Conservation (phyloP, 495 filamentous ascomycete genomes). For the Chaetomium tenue region DNA sequence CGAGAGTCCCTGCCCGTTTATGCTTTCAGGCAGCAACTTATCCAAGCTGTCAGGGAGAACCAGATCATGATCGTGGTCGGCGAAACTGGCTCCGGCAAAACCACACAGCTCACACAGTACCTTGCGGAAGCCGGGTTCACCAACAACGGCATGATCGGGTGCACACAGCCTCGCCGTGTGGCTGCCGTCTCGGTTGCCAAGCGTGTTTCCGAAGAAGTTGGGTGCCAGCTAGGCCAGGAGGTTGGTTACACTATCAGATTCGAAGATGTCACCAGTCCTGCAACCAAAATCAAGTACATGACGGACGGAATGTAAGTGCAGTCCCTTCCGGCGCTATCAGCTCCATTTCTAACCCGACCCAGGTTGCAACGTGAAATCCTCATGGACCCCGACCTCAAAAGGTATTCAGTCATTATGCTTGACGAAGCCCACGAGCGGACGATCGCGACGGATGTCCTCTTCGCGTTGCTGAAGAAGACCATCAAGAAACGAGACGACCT, state of each 20-base stretch:
- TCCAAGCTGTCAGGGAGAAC: slow-evolving; percentile 83
- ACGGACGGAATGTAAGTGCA: slow-evolving; percentile 79
- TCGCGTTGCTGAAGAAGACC: slow-evolving; percentile 92
- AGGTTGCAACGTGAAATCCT: slow-evolving; percentile 85
- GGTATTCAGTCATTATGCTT: slow-evolving; percentile 95
- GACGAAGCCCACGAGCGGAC: slow-evolving; percentile 98
- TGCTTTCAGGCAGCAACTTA: slow-evolving; percentile 82
- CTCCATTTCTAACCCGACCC: background rate
- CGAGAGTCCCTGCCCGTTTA: slow-evolving; percentile 86
- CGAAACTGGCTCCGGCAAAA: slow-evolving; percentile 97
- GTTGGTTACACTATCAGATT: slow-evolving; percentile 98
- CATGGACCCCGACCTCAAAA: slow-evolving; percentile 78
- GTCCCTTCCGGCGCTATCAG: background rate
- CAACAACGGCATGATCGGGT: slow-evolving; percentile 89
- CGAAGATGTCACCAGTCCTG: slow-evolving; percentile 86
- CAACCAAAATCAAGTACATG: slow-evolving; percentile 98
- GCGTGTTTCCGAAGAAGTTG: slow-evolving; percentile 95
- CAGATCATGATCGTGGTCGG: slow-evolving; percentile 95
- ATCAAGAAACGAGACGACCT: slow-evolving; percentile 81
- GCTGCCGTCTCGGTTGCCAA: slow-evolving; percentile 97
- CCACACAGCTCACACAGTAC: slow-evolving; percentile 93
- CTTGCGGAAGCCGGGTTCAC: slow-evolving; percentile 89
- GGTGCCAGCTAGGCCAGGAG: slow-evolving; percentile 83
- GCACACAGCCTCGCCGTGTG: slow-evolving; percentile 94
- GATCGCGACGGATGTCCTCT: slow-evolving; percentile 92